Conservation (phyloP, 2,329 filamentous ascomycete genomes). For the Colletotrichum gigasporum region DNA sequence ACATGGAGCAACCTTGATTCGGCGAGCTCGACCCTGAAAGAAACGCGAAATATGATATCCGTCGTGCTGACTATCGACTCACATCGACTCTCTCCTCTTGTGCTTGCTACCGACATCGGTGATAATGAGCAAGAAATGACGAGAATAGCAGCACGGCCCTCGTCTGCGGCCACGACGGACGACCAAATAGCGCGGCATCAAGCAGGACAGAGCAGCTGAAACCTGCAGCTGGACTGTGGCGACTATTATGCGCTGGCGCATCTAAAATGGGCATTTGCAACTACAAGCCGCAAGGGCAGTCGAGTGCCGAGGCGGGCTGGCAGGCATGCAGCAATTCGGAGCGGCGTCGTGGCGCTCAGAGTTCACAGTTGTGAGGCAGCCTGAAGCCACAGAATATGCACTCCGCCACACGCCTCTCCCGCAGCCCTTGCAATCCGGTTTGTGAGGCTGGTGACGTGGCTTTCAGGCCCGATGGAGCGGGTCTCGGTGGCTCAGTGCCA, state of each 20-base stretch:
- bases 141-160: slow-evolving; percentile 28
- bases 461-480: slow-evolving; percentile 7
- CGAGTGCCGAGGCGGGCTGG: slow-evolving; percentile 16
- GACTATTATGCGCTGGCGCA: slow-evolving; percentile 32
- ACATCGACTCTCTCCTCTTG: neutral
- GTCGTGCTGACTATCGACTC: neutral
- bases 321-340: slow-evolving; percentile 24
- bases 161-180: neutral
- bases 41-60: slow-evolving; percentile 1
- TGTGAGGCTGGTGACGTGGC: slow-evolving; percentile 35
- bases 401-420: slow-evolving; percentile 35
- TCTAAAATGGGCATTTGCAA: slow-evolving; percentile 15
- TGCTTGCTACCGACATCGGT: neutral
- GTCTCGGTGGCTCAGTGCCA: slow-evolving; percentile 28
- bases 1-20: neutral
- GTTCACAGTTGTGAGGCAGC: slow-evolving; percentile 26
- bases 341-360: slow-evolving; percentile 21
- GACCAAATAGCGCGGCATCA: slow-evolving; percentile 3
- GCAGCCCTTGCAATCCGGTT: neutral
- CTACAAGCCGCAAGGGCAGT: neutral
- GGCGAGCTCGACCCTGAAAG: neutral
- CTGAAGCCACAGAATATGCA: slow-evolving; percentile 24
- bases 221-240: slow-evolving; percentile 32
- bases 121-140: slow-evolving; percentile 10
- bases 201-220: slow-evolving; percentile 25